These are phyloP conservation scores for Termitomyces sp. DNA, from an alignment of 768 basidiomycete species.

Conservation along the genomic window DNA sequence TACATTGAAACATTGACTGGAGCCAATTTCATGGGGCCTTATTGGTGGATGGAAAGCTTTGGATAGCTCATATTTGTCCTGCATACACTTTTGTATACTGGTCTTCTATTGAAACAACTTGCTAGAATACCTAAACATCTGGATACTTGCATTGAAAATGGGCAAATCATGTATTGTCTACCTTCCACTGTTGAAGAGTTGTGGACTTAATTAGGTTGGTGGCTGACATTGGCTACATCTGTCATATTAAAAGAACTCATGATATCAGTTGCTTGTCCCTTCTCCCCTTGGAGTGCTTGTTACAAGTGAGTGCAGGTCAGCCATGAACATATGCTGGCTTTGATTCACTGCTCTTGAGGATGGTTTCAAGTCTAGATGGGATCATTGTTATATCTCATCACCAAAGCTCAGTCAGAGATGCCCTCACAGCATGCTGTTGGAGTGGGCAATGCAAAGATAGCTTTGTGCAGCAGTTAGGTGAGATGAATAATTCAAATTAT, in stretches of 20 bases:
- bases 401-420: not conserved
- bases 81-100: not conserved
- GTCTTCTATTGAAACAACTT: not conserved
- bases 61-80: conserved; percentile 2
- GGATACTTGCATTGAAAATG: not conserved
- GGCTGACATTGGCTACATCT: not conserved
- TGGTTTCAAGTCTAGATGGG: conserved; percentile 6
- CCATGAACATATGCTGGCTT: too few species aligned
- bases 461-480: not conserved
- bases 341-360: too few species aligned
- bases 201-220: conserved; percentile 2
- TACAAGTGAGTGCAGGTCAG: not conserved
- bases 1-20: too few species aligned
- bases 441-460: not conserved
- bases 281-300: conserved; percentile 1
- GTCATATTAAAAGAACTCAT: not conserved
- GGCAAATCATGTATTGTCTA: not conserved
- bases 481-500: not conserved
- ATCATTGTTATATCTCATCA: conserved; percentile 1
- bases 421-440: too few species aligned
- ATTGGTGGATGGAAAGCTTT: conserved; percentile 1
- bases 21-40: not conserved
- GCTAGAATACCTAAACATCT: not conserved
- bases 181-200: not conserved
- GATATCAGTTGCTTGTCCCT: not conserved